Evolutionary conservation across 257 asterid genomes (phyloP), one percentile per base, ranked within the genome.

Genomic region (Anisodus tanguticus): DNA sequence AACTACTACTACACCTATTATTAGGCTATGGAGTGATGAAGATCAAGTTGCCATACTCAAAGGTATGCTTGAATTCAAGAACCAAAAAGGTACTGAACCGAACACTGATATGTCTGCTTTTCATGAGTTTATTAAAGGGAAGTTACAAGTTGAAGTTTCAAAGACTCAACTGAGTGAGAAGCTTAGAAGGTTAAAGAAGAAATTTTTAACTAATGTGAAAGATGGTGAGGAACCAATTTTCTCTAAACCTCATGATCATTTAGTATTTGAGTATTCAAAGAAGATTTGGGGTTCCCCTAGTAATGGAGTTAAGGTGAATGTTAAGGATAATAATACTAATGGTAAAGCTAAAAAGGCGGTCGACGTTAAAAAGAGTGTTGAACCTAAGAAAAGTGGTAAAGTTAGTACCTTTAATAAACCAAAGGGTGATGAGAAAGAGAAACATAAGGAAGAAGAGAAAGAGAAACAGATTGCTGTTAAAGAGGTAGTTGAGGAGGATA

Each of bases 41-140:
- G 97, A 94, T 53, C 93, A 90, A 85, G 80, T 91, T 66, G 83
- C 85, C 10, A 31, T 93, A n/a, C 85, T 94, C 51, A 87, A 81
- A 53, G 93, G 95, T 35, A 88, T 93, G 87, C 68, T 85, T 79
- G 89, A 93, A 6, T 92, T 87, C 82, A 88, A 80, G 83, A 76
- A 81, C 26, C 15, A 47, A 22, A 87, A 87, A 64, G 94, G 92
- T 3, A 4, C 57, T 7, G 90, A 87, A 22, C 87, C 90, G 3
- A 70, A 83, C 55, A 58, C 85, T 41, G 93, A 93, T 71, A 74
- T 85, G 76, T 85, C 69, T 63, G 94, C 85, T 17, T 88, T 94
- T 80, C 74, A 85, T 85, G 86, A 88, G 8, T 87, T 82, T 70
- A 55, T 92, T 0, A 93, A 85, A 83, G 92, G 87, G 4, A 89